A percentile compares a stretch with the other conserved stretches of the same genome.
Conservation (phyloP, 805 yeast genomes). For the Wickerhamiella azyma region DNA sequence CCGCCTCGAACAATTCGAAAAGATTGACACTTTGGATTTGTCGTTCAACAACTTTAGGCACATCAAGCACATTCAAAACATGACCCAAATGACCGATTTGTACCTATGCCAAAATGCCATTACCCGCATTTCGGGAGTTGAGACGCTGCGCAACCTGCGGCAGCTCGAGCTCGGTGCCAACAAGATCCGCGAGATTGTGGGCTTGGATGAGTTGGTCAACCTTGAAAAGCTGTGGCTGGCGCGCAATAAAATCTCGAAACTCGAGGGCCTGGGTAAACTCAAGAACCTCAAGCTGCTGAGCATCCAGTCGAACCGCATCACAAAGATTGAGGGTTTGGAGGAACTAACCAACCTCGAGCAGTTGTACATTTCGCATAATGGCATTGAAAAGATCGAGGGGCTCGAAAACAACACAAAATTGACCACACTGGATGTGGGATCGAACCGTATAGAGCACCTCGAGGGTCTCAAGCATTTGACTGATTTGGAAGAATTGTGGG, state of each 20-base stretch:
- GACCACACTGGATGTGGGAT: conserved; percentile 65
- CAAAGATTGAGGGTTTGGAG: conserved; percentile 71
- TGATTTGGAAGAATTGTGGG: conserved; percentile 87
- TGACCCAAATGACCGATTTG: conserved; percentile 49
- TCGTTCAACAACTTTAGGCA: conserved; percentile 82
- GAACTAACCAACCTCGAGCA: conserved; percentile 62
- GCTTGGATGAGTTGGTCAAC: conserved; percentile 39
- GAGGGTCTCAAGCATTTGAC: conserved; percentile 51
- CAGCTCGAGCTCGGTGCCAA: conserved; percentile 90
- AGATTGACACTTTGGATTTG: conserved; percentile 46
- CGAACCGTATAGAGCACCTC: conserved; percentile 50
- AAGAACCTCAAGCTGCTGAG: conserved; percentile 59
- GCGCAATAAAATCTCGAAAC: conserved; percentile 55
- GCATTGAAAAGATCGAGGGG: conserved; percentile 59
- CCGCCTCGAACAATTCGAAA: conserved; percentile 42
- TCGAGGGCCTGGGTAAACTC: conserved; percentile 50
- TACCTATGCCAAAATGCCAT: conserved; percentile 86
- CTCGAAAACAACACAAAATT: conserved; percentile 57
- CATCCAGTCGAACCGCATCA: conserved; percentile 73
- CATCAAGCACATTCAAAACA: conserved; percentile 59
- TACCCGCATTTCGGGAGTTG: conserved; percentile 52
- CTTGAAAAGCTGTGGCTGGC: conserved; percentile 85
- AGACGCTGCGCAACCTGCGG: conserved; percentile 39
- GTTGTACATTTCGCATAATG: conserved; percentile 77
- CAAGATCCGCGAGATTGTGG: conserved; percentile 41